Evolutionary conservation across 176 grass and related monocot genomes (phyloP), one percentile per base, ranked within the genome.

Genomic region (Puccinellia tenuiflora): DNA sequence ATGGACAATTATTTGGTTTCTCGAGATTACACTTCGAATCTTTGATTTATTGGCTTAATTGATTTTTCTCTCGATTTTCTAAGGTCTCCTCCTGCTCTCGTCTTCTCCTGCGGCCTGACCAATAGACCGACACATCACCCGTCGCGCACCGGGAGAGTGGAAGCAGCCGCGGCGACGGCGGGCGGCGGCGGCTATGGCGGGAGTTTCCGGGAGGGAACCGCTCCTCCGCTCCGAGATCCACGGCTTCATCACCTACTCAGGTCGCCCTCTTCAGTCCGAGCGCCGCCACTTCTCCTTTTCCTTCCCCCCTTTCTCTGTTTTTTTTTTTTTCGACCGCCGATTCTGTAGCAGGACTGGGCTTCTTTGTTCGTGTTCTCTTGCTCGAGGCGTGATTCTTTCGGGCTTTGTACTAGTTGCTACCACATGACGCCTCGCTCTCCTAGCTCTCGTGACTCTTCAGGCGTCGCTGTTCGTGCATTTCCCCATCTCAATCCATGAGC

Each of bases 221-320:
- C 92, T 98, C 56, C 29, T 84, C 74, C 85, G 75, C 70, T 92
- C 89, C 50, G 91, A 92, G 85, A 95, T 98, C 89, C 96, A 98
- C 67, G 96, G 96, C 61, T 98, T 98, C 86, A 78, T 46, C 34
- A 96, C 88, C 21, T 73, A 65, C 35, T 67, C 89, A 93, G 96
- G 96, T 95, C 42, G 42, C 42, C 24, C 48, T 8, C 73, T 50
- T 39, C 77, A 7, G 30, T 56, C 61, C 71, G 57, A 84, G 9
- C 45, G 22, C 60, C 45, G 22, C 60, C 21, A 15, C 34, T 70
- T 31, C n/a, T 61, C n/a, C 13, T 30, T 28, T 48, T 50, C 4
- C 7, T 50, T 75, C 2, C 12, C 59, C 66, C 50, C n/a, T 0
- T 2, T 28, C 15, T 12, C 20, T 24, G 14, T 60, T 57, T 6